These are phyloP conservation scores for Spizellomyces sp. DNA, from an alignment of 192 early-diverging fungal species.

Conservation along the genomic window DNA sequence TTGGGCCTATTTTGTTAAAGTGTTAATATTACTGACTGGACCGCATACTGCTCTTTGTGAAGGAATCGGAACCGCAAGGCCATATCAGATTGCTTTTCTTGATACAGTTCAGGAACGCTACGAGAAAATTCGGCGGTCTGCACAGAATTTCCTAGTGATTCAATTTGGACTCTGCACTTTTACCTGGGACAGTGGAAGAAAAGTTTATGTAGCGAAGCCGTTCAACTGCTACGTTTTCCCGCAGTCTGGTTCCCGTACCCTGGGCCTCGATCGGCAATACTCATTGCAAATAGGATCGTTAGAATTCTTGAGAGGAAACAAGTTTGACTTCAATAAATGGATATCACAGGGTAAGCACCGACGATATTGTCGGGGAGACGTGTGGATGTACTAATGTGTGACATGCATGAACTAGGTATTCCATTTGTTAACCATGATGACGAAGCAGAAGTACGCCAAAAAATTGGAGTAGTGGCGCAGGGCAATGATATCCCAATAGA, in stretches of 20 bases:
- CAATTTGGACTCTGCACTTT: constrained; percentile 89
- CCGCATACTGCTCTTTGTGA: not conserved
- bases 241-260: constrained; percentile 42
- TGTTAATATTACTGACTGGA: not conserved
- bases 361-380: constrained; percentile 7
- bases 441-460: constrained; percentile 42
- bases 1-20: not conserved
- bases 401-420: constrained; percentile 52
- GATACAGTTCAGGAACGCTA: constrained; percentile 63
- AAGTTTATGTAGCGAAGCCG: constrained; percentile 72
- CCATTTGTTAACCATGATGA: constrained; percentile 69
- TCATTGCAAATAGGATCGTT: constrained; percentile 57
- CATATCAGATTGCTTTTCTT: constrained; percentile 39
- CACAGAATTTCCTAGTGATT: constrained; percentile 58
- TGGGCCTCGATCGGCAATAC: constrained; percentile 57
- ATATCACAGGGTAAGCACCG: constrained; percentile 37
- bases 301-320: constrained; percentile 72
- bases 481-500: constrained; percentile 53
- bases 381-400: not conserved
- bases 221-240: constrained; percentile 94
- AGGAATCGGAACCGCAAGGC: constrained; percentile 38
- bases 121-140: constrained; percentile 51
- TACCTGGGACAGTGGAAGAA: constrained; percentile 56
- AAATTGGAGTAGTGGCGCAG: constrained; percentile 20
- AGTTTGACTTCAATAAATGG: constrained; percentile 93